Percentiles rank a stretch among this genome's conserved stretches.
These are phyloP conservation scores for Aspergillus alliaceus DNA, from an alignment of 2,329 filamentous ascomycete species.

Conservation along the genomic window DNA sequence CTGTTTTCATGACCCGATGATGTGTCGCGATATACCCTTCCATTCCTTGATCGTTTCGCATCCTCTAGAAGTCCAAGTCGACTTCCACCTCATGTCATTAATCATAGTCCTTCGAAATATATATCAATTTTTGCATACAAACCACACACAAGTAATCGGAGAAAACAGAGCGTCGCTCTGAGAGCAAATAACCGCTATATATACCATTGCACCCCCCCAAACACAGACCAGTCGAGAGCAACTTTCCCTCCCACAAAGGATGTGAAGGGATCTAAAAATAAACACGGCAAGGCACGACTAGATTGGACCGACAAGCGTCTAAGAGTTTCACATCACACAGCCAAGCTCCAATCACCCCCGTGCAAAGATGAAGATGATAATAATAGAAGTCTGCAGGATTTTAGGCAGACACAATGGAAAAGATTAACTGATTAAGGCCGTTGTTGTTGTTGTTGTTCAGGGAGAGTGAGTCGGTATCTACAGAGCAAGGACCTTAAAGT, in stretches of 20 bases:
- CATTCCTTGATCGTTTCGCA: neutral
- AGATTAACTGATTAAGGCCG: neutral
- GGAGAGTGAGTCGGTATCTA: too few relatives aligned
- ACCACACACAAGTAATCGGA: too few relatives aligned
- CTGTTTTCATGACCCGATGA: neutral
- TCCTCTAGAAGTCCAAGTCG: neutral
- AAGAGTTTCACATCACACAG: neutral
- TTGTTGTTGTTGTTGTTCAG: neutral
- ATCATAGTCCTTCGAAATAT: neutral
- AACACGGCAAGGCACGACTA: conserved; percentile 1
- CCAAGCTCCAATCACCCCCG: neutral
- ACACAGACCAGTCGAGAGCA: neutral
- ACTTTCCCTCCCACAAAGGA: neutral
- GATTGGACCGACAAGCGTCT: neutral
- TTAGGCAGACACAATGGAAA: neutral
- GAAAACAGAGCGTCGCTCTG: too few relatives aligned
- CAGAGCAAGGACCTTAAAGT: too few relatives aligned
- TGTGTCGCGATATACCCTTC: neutral
- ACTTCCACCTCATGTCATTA: neutral
- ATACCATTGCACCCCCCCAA: neutral
- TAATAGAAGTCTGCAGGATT: neutral
- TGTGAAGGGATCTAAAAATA: conserved; percentile 8
- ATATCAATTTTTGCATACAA: neutral
- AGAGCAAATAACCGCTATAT: neutral
- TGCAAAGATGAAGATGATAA: neutral